Conservation (phyloP, 306 rosid genomes). For the Vigna nakashimae region DNA sequence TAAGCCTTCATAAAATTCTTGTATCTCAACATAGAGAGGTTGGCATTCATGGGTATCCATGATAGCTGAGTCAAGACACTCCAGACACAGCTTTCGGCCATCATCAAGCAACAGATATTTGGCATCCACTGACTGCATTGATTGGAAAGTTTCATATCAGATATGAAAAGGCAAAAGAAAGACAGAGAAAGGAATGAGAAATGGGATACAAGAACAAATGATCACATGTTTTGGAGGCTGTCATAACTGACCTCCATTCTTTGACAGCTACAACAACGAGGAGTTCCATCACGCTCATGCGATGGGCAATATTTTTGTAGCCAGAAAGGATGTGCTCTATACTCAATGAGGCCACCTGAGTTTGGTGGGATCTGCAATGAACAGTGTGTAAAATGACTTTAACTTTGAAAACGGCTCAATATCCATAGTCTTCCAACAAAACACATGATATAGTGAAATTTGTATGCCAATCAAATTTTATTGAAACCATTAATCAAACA, state of each 20-base stretch:
- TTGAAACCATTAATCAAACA: neutral
- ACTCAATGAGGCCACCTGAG: constrained; percentile 89
- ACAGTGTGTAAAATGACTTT: neutral
- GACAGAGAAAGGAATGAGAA: neutral
- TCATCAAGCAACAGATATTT: constrained; percentile 89
- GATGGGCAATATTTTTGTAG: constrained; percentile 91
- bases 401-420: constrained; percentile 6
- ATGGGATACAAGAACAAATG: neutral
- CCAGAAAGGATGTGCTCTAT: constrained; percentile 99
- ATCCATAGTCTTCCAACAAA: constrained; percentile 11
- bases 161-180: constrained; percentile 30
- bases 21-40: constrained; percentile 96
- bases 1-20: constrained; percentile 93
- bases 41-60: constrained; percentile 99
- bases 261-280: constrained; percentile 99
- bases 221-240: constrained; percentile 30
- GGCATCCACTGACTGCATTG: constrained; percentile 82
- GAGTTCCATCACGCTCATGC: constrained; percentile 92
- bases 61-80: constrained; percentile 94
- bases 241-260: constrained; percentile 90
- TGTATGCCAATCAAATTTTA: constrained; percentile 12
- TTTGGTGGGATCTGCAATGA: constrained; percentile 84
- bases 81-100: constrained; percentile 92
- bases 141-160: constrained; percentile 46
- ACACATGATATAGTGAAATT: constrained; percentile 18